Evolutionary conservation across 805 yeast genomes (phyloP).

Genomic region (Kuraishia capsulata): DNA sequence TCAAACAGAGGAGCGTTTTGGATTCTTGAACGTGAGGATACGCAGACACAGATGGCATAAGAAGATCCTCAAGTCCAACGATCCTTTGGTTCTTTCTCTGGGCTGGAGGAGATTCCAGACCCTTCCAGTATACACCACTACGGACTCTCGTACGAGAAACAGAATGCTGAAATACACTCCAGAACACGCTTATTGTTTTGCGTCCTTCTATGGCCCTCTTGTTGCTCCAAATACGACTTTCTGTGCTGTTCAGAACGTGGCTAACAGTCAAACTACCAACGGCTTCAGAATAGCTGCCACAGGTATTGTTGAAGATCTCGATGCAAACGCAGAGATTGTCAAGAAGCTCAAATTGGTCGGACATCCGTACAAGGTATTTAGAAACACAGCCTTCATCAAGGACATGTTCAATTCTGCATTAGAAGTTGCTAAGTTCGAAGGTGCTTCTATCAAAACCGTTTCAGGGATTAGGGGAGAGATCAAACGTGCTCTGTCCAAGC

Average conservation of each 20-base stretch:
- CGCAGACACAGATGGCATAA: constrained; percentile 99
- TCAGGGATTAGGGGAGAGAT: constrained; percentile 98
- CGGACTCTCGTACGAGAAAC: constrained; percentile 95
- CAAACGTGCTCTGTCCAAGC: constrained; percentile 85
- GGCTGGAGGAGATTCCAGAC: constrained; percentile 99
- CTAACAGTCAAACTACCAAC: constrained; percentile 76
- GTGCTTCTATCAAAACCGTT: constrained; percentile 93
- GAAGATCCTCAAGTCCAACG: constrained; percentile 88
- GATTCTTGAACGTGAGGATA: constrained; percentile 84
- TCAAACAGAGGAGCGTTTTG: constrained; percentile 87
- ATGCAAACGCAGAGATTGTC: constrained; percentile 83
- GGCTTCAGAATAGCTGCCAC: constrained; percentile 94
- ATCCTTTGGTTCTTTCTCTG: constrained; percentile 84
- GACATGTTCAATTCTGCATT: constrained; percentile 90
- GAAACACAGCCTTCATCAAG: constrained; percentile 93
- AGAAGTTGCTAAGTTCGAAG: constrained; percentile 97
- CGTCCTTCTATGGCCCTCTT: constrained; percentile 93
- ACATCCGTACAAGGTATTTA: constrained; percentile 84
- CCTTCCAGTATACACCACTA: constrained; percentile 87
- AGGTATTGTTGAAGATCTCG: constrained; percentile 91
- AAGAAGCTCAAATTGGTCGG: constrained; percentile 95
- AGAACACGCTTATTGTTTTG: constrained; percentile 94
- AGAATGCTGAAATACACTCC: constrained; percentile 98
- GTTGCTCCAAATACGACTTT: constrained; percentile 97
- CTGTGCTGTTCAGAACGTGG: constrained; percentile 88